These are phyloP conservation scores for Spiraea crenata DNA, from an alignment of 331 rosid genomes.

Conservation along the genomic window DNA sequence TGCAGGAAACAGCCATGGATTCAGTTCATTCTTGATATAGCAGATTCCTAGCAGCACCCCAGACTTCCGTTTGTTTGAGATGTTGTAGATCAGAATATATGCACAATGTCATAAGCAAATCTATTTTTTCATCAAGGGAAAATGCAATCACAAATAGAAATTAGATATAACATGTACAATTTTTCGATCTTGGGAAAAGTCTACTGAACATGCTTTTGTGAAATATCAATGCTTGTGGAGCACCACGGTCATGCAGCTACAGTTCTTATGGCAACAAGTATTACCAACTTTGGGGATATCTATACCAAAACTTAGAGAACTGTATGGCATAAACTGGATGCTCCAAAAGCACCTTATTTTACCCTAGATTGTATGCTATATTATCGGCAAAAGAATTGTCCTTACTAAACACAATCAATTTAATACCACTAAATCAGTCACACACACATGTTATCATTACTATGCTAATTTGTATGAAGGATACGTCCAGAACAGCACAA, in stretches of 20 bases:
- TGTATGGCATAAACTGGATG: background rate
- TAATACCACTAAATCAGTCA: background rate
- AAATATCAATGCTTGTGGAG: background rate
- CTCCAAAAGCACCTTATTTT: background rate
- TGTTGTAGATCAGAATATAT: slow-evolving; percentile 59
- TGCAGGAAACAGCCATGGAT: background rate
- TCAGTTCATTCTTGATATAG: background rate
- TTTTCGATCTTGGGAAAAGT: background rate
- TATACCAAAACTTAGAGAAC: background rate
- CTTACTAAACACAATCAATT: background rate
- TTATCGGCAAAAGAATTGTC: too few species aligned
- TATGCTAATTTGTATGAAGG: slow-evolving; percentile 31
- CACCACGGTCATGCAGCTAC: background rate
- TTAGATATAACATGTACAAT: background rate
- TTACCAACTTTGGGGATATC: background rate
- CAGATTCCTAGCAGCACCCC: background rate
- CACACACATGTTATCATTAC: background rate
- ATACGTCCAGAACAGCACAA: slow-evolving; percentile 94
- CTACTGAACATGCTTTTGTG: background rate
- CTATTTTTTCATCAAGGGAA: slow-evolving; percentile 57
- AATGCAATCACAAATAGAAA: slow-evolving; percentile 3
- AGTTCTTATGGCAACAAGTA: background rate
- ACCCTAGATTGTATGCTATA: background rate
- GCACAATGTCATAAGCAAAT: slow-evolving; percentile 89
- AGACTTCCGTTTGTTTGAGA: slow-evolving; percentile 14